These are phyloP conservation scores for Magnusiomyces clavatus DNA, from an alignment of 1,139 yeast genomes.

Conservation along the genomic window DNA sequence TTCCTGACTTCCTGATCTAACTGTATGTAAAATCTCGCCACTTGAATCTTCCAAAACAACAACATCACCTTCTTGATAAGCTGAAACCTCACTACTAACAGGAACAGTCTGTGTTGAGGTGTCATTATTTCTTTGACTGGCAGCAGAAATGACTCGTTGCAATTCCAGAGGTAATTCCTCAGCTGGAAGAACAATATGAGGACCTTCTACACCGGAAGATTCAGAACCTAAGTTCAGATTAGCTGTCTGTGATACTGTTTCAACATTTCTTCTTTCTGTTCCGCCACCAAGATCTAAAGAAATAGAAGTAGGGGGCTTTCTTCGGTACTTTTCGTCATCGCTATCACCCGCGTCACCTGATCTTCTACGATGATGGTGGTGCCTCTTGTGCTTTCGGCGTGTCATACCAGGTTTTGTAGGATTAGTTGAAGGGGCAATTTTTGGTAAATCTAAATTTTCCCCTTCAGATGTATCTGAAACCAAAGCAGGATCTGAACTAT, in stretches of 20 bases:
- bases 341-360: constrained; percentile 32
- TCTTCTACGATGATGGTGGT: neutral
- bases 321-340: constrained; percentile 19
- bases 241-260: too few species aligned
- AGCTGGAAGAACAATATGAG: neutral
- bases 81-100: constrained; percentile 32
- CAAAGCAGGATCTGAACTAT: constrained; percentile 59
- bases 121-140: neutral
- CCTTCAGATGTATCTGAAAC: constrained; percentile 80
- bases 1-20: constrained; percentile 14
- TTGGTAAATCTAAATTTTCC: constrained; percentile 30
- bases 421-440: constrained; percentile 5
- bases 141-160: neutral
- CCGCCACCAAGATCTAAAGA: constrained; percentile 24
- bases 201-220: neutral
- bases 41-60: constrained; percentile 70
- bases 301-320: constrained; percentile 22
- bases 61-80: constrained; percentile 64
- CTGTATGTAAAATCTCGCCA: constrained; percentile 62
- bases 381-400: constrained; percentile 38
- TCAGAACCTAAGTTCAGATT: too few species aligned
- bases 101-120: neutral
- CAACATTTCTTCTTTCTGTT: too few species aligned
- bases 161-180: neutral
- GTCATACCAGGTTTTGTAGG: constrained; percentile 72